Evolutionary conservation across 2,329 filamentous ascomycete species (phyloP), one percentile per base, ranked within the genome.

Genomic region (Sordariomycetes sp.): DNA sequence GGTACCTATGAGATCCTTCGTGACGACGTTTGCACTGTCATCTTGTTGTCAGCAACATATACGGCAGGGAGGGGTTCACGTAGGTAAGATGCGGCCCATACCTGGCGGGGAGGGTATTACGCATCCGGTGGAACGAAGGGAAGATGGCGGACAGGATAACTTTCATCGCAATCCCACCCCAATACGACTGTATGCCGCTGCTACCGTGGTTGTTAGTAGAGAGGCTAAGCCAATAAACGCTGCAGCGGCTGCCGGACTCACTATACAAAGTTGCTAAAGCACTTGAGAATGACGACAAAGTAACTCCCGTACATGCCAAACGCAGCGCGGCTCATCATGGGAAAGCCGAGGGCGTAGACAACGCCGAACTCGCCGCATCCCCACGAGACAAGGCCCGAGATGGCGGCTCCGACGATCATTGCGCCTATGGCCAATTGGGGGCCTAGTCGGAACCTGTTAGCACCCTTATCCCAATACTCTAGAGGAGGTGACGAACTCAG

Each of bases 1-100:
- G 57, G 65, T 73, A 1, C 66, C 69, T 25, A 71, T 62, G 48
- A 74, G 68, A 32, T 72, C 61, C 18, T 66, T 65, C 7, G 71
- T 73, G 2, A 66, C 69, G 59, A 71, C 67, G 57, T 65, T 63
- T 4, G 66, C 63, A 34, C 50, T 52, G 22, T 4, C 8, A 32
- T 32, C 28, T 8, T 32, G 28, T 32, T 32, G 28, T 32, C 28
- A 32, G 8, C 28, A 32, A 32, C 28, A 32, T 32, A 4, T 32
- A 32, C 28, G 28, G 28, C 28, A 32, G 4, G 28, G 28, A 32
- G 28, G 28, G 8, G 28, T 32, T 32, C 28, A 32, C 28, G 28
- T 32, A 32, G 4, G 28, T 32, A 48, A 48, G 16, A 20, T 6
- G 18, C 14, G 16, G 5, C 7, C 3, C 50, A 3, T 52, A 52